A percentile compares a stretch with the other conserved stretches of the same genome.
Evolutionary conservation across 2,329 filamentous ascomycete species (phyloP).

Genomic region (Arthrinium phaeospermum): DNA sequence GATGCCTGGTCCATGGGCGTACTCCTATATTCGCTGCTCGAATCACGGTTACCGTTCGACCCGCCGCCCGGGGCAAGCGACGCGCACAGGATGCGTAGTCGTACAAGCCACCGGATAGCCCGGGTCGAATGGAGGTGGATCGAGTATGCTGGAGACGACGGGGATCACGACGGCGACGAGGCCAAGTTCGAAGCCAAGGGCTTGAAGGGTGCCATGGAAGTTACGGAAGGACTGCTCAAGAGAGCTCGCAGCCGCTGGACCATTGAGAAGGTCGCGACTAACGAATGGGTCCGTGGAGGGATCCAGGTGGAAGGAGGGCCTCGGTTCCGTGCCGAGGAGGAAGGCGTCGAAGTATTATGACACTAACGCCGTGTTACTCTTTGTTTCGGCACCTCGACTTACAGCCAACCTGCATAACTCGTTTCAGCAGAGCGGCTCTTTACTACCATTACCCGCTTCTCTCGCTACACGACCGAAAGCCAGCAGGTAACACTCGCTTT

Average conservation of each 20-base stretch:
- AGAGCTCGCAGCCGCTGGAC: constrained; percentile 80
- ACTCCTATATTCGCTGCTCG: constrained; percentile 88
- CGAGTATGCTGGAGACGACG: constrained; percentile 80
- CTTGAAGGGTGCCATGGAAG: constrained; percentile 76
- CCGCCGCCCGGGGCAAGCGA: constrained; percentile 82
- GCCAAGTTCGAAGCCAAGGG: constrained; percentile 66
- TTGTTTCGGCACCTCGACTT: not conserved
- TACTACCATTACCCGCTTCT: constrained; percentile 1
- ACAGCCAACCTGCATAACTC: constrained; percentile 11
- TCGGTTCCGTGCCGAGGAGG: constrained; percentile 63
- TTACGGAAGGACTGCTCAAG: constrained; percentile 84
- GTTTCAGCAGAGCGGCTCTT: constrained; percentile 15
- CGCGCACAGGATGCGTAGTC: constrained; percentile 75
- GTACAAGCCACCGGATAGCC: constrained; percentile 92
- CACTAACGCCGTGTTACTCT: constrained; percentile 19
- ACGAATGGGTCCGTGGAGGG: constrained; percentile 78
- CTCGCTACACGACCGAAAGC: not conserved
- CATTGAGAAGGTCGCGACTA: constrained; percentile 73
- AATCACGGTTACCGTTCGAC: constrained; percentile 92
- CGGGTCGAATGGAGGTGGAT: constrained; percentile 96
- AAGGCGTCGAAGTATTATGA: constrained; percentile 58
- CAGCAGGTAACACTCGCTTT: constrained; percentile 15
- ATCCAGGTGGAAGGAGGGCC: constrained; percentile 71
- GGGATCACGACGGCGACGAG: constrained; percentile 77
- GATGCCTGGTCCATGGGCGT: constrained; percentile 97